Percentiles rank a stretch among this genome's conserved stretches.
Conservation (phyloP, 345 rosid species). For the Mangifera indica region DNA sequence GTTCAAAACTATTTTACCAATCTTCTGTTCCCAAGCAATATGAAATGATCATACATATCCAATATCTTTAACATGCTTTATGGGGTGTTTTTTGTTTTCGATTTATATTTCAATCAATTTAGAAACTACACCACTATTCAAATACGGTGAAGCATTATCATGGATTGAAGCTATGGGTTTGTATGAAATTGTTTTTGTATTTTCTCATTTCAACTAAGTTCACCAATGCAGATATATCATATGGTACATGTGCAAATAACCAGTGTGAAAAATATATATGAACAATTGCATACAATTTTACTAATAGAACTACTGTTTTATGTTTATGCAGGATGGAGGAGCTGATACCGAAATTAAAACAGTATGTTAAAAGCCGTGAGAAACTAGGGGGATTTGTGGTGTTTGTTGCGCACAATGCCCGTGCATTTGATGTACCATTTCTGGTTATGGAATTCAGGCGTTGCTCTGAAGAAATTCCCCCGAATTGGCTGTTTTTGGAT, state of each 20-base stretch:
- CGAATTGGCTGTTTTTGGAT: slow-evolving; percentile 67
- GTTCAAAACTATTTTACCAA: no score
- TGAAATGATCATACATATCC: no score
- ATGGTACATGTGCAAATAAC: background rate
- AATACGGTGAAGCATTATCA: background rate
- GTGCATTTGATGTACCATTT: slow-evolving; percentile 73
- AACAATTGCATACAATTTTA: background rate
- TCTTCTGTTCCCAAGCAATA: no score
- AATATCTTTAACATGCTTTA: no score
- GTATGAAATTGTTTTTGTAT: background rate
- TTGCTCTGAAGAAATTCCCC: slow-evolving; percentile 60
- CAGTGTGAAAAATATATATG: background rate
- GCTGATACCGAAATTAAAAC: slow-evolving; percentile 64
- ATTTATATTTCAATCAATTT: background rate
- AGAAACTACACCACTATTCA: background rate
- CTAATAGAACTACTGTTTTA: slow-evolving; percentile 13
- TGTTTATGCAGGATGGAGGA: slow-evolving; percentile 71
- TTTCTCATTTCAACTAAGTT: background rate
- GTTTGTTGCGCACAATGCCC: slow-evolving; percentile 78
- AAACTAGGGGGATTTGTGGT: slow-evolving; percentile 70
- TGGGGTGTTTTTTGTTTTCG: background rate
- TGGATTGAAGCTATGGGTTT: background rate
- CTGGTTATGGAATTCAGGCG: slow-evolving; percentile 67
- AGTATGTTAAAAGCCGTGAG: slow-evolving; percentile 68
- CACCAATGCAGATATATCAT: background rate